Conservation (phyloP, 768 basidiomycete species). For the Thelephora aurantiotincta region DNA sequence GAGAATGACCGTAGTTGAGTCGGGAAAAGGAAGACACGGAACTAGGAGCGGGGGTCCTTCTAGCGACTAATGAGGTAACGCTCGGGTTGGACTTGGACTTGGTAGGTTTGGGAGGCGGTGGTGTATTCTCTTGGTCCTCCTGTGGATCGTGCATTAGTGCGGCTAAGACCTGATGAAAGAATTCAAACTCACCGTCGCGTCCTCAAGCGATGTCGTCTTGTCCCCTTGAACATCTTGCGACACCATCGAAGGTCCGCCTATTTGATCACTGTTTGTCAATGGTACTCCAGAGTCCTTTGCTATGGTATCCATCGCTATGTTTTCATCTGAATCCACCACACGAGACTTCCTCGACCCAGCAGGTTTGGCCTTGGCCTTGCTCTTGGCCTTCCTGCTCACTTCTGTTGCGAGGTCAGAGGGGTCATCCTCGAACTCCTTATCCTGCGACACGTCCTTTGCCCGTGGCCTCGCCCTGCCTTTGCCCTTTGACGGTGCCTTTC, state of each 20-base stretch:
- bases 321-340: background rate
- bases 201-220: too few relatives aligned
- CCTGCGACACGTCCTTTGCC: background rate
- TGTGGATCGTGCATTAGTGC: background rate
- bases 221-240: too few relatives aligned
- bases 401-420: background rate
- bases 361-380: background rate
- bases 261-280: background rate
- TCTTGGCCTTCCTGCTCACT: background rate
- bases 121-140: conserved; percentile 2
- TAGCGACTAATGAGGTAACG: conserved; percentile 3
- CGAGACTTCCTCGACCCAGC: background rate
- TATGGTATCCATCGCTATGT: too few relatives aligned
- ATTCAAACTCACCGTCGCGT: too few relatives aligned
- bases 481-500: background rate
- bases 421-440: background rate
- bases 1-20: background rate
- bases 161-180: too few relatives aligned
- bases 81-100: conserved; percentile 3
- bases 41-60: conserved; percentile 17
- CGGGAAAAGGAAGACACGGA: conserved; percentile 20
- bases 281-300: too few relatives aligned
- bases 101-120: conserved; percentile 5
- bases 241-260: background rate
- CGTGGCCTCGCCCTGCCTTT: background rate